Evolutionary conservation across 768 basidiomycete species (phyloP).

Genomic region (Boletellus emodensis): DNA sequence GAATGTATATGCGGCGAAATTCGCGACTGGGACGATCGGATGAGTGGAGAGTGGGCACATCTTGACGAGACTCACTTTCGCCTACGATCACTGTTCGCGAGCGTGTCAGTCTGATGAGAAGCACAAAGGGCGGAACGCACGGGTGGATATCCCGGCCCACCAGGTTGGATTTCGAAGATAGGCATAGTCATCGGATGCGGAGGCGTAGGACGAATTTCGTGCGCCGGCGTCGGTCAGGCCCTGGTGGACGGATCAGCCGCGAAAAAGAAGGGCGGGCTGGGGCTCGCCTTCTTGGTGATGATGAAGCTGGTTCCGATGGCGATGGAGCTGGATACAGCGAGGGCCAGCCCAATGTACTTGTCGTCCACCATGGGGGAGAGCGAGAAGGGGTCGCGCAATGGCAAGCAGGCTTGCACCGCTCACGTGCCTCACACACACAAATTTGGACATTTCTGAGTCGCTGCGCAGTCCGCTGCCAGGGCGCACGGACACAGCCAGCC

Average conservation of each 20-base stretch:
- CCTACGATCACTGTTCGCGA: constrained; percentile 79
- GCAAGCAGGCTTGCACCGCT: background rate
- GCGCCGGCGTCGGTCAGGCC: constrained; percentile 85
- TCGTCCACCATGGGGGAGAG: constrained; percentile 67
- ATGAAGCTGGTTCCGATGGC: constrained; percentile 96
- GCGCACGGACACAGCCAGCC: too few species aligned
- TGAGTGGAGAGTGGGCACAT: constrained; percentile 1
- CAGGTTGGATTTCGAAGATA: constrained; percentile 92
- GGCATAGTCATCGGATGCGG: constrained; percentile 76
- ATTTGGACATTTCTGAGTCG: constrained; percentile 8
- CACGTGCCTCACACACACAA: constrained; percentile 18
- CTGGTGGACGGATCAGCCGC: constrained; percentile 38
- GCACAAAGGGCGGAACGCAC: constrained; percentile 50
- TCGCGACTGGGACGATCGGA: constrained; percentile 51
- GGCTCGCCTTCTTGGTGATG: constrained; percentile 92
- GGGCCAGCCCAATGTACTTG: constrained; percentile 90
- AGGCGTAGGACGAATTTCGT: constrained; percentile 43
- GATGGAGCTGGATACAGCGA: constrained; percentile 80
- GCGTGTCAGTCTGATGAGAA: constrained; percentile 5
- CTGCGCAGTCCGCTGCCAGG: background rate
- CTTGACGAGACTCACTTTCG: constrained; percentile 58
- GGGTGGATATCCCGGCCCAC: constrained; percentile 93
- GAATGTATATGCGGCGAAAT: constrained; percentile 96
- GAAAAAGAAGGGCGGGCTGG: background rate
- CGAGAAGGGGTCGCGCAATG: background rate